These are phyloP conservation scores for Stagonosporopsis tanaceti DNA, from an alignment of 2,329 filamentous ascomycete species.

Conservation along the genomic window DNA sequence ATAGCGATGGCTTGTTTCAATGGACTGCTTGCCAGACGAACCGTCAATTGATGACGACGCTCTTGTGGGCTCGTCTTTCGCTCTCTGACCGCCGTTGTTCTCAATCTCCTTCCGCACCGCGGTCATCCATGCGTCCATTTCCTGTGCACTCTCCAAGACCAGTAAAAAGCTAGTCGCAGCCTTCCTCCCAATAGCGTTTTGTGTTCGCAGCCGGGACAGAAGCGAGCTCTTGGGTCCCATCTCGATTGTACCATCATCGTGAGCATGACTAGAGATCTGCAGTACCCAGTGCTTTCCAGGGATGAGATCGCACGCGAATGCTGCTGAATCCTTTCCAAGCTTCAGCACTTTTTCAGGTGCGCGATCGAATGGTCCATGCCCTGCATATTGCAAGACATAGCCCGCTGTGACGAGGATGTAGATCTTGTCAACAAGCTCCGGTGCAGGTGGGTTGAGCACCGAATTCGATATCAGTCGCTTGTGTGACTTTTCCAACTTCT, in stretches of 20 bases:
- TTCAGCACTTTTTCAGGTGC: slow-evolving; percentile 77
- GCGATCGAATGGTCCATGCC: slow-evolving; percentile 73
- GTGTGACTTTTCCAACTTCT: slow-evolving; percentile 54
- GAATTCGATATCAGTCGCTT: slow-evolving; percentile 50
- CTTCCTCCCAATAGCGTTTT: slow-evolving; percentile 62
- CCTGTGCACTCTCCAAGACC: slow-evolving; percentile 74
- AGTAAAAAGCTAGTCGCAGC: slow-evolving; percentile 72
- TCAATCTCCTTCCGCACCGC: slow-evolving; percentile 75
- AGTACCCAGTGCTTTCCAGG: slow-evolving; percentile 82
- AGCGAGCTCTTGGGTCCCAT: slow-evolving; percentile 63
- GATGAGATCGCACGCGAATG: slow-evolving; percentile 81
- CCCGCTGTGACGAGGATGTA: slow-evolving; percentile 76
- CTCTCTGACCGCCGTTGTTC: slow-evolving; percentile 70
- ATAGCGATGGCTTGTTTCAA: slow-evolving; percentile 49
- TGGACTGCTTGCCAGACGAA: slow-evolving; percentile 31
- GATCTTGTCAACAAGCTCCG: slow-evolving; percentile 75
- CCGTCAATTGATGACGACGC: slow-evolving; percentile 42
- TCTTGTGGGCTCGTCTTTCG: slow-evolving; percentile 37
- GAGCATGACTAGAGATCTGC: slow-evolving; percentile 73
- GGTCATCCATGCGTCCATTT: slow-evolving; percentile 80
- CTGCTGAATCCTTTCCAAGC: slow-evolving; percentile 76
- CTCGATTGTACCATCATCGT: slow-evolving; percentile 62
- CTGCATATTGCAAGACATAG: slow-evolving; percentile 76
- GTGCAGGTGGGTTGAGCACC: slow-evolving; percentile 56
- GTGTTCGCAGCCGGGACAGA: slow-evolving; percentile 70